These are phyloP conservation scores for Beta lomatogona DNA, from an alignment of 179 eudicot genomes.

Conservation along the genomic window DNA sequence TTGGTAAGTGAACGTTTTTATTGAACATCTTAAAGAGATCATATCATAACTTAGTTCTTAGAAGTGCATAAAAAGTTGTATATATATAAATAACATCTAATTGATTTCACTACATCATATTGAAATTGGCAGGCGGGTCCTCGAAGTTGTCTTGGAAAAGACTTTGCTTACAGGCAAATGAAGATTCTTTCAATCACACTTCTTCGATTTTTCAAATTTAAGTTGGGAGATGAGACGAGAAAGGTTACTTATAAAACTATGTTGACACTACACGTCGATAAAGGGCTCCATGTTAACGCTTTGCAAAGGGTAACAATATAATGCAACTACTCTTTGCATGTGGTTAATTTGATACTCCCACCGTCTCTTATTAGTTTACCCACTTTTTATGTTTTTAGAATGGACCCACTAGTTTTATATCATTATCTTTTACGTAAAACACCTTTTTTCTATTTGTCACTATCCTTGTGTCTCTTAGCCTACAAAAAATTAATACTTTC, in stretches of 20 bases:
- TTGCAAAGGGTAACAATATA: slow-evolving; percentile 26
- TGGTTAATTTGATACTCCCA: not conserved
- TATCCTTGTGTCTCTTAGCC: too few relatives aligned
- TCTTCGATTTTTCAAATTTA: slow-evolving; percentile 47
- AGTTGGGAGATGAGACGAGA: slow-evolving; percentile 42
- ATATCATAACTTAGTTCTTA: too few relatives aligned
- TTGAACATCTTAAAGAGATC: too few relatives aligned
- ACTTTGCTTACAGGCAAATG: slow-evolving; percentile 61
- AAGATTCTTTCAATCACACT: slow-evolving; percentile 63
- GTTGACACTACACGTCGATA: slow-evolving; percentile 59
- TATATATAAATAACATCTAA: too few relatives aligned
- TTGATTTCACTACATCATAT: not conserved
- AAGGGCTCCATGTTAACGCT: slow-evolving; percentile 52
- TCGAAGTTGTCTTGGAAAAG: slow-evolving; percentile 49
- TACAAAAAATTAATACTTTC: too few relatives aligned
- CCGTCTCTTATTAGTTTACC: too few relatives aligned
- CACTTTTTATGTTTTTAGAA: too few relatives aligned
- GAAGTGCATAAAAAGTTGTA: not conserved
- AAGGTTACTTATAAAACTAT: slow-evolving; percentile 50
- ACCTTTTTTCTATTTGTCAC: too few relatives aligned
- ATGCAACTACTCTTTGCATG: not conserved
- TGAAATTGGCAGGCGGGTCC: slow-evolving; percentile 66
- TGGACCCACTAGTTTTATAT: too few relatives aligned
- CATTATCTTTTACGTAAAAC: too few relatives aligned
- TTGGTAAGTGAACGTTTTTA: too few relatives aligned